Evolutionary conservation across 768 basidiomycete species (phyloP).

Genomic region (Mycena galericulata): DNA sequence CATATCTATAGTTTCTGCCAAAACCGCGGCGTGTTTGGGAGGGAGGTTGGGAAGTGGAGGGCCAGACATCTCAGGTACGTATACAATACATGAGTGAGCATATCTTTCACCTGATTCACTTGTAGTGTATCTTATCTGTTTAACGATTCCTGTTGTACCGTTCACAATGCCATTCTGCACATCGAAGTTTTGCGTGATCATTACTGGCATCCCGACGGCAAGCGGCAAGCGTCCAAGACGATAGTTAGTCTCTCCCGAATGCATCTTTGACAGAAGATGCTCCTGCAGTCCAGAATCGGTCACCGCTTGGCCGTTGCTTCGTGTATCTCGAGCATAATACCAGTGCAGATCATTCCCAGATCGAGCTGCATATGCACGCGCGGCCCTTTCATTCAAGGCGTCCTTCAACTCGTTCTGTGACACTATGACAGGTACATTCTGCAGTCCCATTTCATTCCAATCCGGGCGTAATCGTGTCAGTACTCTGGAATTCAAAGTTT

Average conservation of each 20-base stretch:
- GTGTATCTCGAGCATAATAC: slow-evolving; percentile 45
- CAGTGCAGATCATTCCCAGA: slow-evolving; percentile 36
- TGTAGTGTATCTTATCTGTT: background rate
- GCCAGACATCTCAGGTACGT: slow-evolving; percentile 7
- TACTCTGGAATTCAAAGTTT: slow-evolving; percentile 27
- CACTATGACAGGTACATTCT: slow-evolving; percentile 49
- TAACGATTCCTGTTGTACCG: slow-evolving; percentile 3
- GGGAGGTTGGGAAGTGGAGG: slow-evolving; percentile 1
- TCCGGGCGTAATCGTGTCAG: slow-evolving; percentile 16
- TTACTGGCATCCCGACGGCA: too few species aligned
- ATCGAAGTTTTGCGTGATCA: slow-evolving; percentile 30
- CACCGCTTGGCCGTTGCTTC: slow-evolving; percentile 23
- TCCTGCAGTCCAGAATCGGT: slow-evolving; percentile 37
- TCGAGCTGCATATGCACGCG: slow-evolving; percentile 40
- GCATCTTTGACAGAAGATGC: slow-evolving; percentile 27
- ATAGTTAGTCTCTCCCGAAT: slow-evolving; percentile 38
- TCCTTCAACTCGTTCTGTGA: slow-evolving; percentile 51
- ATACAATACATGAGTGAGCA: slow-evolving; percentile 1
- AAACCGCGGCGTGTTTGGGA: background rate
- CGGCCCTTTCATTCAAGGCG: slow-evolving; percentile 45
- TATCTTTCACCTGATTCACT: slow-evolving; percentile 1
- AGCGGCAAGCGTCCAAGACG: too few species aligned
- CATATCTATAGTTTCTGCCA: slow-evolving; percentile 5
- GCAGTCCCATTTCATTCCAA: slow-evolving; percentile 35
- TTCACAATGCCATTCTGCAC: slow-evolving; percentile 43